phyloP scores from a whole-genome alignment of 768 basidiomycete genomes.

The Lactarius quietus region DNA sequence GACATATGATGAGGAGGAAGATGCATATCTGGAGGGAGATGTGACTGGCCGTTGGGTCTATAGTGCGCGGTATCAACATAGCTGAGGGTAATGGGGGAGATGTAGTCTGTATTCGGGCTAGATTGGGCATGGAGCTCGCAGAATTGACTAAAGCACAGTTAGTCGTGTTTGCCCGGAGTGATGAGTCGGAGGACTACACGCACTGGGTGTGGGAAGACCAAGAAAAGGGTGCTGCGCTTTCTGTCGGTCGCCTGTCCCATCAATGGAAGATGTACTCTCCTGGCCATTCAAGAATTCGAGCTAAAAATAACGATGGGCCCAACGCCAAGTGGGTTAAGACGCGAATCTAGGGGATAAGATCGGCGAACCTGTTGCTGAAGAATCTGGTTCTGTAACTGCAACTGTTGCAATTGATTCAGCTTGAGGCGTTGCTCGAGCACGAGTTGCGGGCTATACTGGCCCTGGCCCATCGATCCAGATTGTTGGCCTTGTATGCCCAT shows the following conservation, averaged over 20 bases:
- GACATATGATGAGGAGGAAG: conserved; percentile 31
- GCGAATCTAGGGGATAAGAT: conserved; percentile 12
- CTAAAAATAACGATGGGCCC: conserved; percentile 17
- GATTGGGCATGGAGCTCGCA: conserved; percentile 62
- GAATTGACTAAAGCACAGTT: conserved; percentile 35
- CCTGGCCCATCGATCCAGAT: conserved; percentile 28
- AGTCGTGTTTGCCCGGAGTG: conserved; percentile 32
- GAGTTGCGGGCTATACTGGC: conserved; percentile 42
- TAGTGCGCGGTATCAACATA: conserved; percentile 34
- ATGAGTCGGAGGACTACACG: conserved; percentile 31
- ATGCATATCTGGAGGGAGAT: conserved; percentile 27
- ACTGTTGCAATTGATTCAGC: conserved; percentile 69
- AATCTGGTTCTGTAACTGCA: conserved; percentile 78
- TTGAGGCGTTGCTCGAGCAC: conserved; percentile 76
- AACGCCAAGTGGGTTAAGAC: background rate
- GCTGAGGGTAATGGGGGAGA: conserved; percentile 58
- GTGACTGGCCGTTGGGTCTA: conserved; percentile 26
- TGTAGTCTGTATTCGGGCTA: conserved; percentile 47
- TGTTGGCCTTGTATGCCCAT: conserved; percentile 45
- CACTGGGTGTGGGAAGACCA: conserved; percentile 68
- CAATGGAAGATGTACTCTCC: conserved; percentile 34
- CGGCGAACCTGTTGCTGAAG: conserved; percentile 81
- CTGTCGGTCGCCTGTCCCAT: conserved; percentile 31
- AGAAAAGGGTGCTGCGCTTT: conserved; percentile 29
- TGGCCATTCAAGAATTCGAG: conserved; percentile 35